Evolutionary conservation across 768 basidiomycete species (phyloP).

Genomic region (Panellus pusillus): DNA sequence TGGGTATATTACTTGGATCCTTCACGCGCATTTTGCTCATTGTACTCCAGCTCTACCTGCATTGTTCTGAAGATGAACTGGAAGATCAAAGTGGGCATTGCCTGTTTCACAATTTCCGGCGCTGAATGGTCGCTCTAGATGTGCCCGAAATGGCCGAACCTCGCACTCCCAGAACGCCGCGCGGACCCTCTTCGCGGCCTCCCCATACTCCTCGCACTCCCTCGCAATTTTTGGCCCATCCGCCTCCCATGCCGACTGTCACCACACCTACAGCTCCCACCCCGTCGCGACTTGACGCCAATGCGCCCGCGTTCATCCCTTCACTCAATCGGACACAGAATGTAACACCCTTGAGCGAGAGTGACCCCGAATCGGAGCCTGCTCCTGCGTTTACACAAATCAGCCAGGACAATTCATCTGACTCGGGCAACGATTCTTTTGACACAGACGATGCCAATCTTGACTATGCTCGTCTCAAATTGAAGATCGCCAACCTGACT

Average conservation of each 20-base stretch:
- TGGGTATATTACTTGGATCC: slow-evolving; percentile 62
- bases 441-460: slow-evolving; percentile 57
- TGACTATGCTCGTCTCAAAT: slow-evolving; percentile 62
- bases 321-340: slow-evolving; percentile 14
- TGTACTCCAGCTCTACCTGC: slow-evolving; percentile 55
- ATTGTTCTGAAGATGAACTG: slow-evolving; percentile 64
- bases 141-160: slow-evolving; percentile 21
- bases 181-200: slow-evolving; percentile 7
- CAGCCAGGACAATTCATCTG: slow-evolving; percentile 23
- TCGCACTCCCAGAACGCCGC: slow-evolving; percentile 31
- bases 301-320: slow-evolving; percentile 40
- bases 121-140: background rate
- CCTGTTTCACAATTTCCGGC: background rate
- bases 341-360: slow-evolving; percentile 12
- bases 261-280: slow-evolving; percentile 7
- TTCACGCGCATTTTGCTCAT: slow-evolving; percentile 12
- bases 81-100: slow-evolving; percentile 36
- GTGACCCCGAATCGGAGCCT: slow-evolving; percentile 16
- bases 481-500: slow-evolving; percentile 53
- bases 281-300: slow-evolving; percentile 37
- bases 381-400: slow-evolving; percentile 16
- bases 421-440: slow-evolving; percentile 32
- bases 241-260: slow-evolving; percentile 20
- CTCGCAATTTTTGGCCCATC: slow-evolving; percentile 30
- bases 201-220: slow-evolving; percentile 33